A percentile compares a stretch with the other conserved stretches of the same genome.
Conservation (phyloP, 495 filamentous ascomycete species). For the Penicillium macrosclerotiorum region DNA sequence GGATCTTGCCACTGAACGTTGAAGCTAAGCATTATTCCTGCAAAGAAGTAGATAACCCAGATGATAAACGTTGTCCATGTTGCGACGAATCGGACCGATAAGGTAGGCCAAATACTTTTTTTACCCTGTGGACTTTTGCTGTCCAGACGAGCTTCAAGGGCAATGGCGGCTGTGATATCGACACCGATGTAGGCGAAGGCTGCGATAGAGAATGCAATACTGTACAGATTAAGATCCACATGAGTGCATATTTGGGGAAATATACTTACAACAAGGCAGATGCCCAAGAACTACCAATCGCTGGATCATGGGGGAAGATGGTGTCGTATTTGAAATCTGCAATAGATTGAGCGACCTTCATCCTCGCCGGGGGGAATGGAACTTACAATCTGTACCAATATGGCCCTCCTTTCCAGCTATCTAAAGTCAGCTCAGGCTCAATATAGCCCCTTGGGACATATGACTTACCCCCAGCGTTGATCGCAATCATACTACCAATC, state of each 20-base stretch:
- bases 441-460: neutral
- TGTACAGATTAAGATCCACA: constrained; percentile 21
- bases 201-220: constrained; percentile 42
- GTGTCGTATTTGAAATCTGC: neutral
- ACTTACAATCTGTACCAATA: constrained; percentile 21
- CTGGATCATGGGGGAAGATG: neutral
- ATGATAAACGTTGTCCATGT: neutral
- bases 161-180: constrained; percentile 44
- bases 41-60: neutral
- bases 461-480: constrained; percentile 23
- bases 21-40: neutral
- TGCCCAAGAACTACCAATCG: neutral
- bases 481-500: constrained; percentile 29
- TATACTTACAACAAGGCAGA: neutral
- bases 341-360: neutral
- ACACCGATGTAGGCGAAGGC: constrained; percentile 46
- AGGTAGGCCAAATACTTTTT: neutral
- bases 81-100: neutral
- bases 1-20: neutral
- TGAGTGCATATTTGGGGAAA: constrained; percentile 16
- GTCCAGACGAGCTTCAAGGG: constrained; percentile 39
- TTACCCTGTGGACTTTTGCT: neutral
- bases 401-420: constrained; percentile 9
- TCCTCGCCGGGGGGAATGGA: neutral
- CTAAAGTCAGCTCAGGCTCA: neutral